Conservation (phyloP, 108 stramenopile genomes). For the Cylindrotheca closterium region DNA sequence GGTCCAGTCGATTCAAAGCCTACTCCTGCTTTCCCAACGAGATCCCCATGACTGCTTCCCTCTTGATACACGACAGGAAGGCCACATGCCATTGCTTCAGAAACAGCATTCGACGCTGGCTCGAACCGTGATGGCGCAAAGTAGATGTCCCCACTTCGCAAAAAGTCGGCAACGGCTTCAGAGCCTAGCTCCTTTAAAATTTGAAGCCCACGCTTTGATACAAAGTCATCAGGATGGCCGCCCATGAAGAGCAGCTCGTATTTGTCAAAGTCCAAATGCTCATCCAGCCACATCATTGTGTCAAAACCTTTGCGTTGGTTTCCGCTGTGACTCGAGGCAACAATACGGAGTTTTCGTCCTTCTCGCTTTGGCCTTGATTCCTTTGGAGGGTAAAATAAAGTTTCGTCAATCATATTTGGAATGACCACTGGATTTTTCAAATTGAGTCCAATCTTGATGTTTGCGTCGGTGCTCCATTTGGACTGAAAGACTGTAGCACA, state of each 20-base stretch:
- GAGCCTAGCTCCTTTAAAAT: background rate
- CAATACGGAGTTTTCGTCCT: conserved; percentile 19
- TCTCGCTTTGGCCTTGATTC: too few species aligned
- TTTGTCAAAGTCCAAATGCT: conserved; percentile 1
- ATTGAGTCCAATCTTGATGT: conserved; percentile 15
- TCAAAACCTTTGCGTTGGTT: conserved; percentile 27
- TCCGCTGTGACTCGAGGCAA: conserved; percentile 14
- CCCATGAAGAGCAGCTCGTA: conserved; percentile 22
- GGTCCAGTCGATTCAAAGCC: conserved; percentile 2
- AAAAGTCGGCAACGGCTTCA: conserved; percentile 10
- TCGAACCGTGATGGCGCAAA: conserved; percentile 19
- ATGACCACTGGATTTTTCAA: conserved; percentile 19
- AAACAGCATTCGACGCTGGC: conserved; percentile 24
- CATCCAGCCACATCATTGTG: conserved; percentile 21
- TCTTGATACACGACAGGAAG: conserved; percentile 19
- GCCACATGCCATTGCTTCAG: conserved; percentile 24
- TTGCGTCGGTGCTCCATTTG: conserved; percentile 16
- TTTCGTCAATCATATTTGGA: conserved; percentile 17
- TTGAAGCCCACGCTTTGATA: background rate
- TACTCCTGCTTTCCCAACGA: conserved; percentile 12
- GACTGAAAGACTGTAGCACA: conserved; percentile 27
- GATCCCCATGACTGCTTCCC: conserved; percentile 22
- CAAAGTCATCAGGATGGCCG: background rate
- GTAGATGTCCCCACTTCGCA: conserved; percentile 18
- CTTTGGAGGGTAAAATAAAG: conserved; percentile 13